A percentile compares a stretch with the other conserved stretches of the same genome.
Conservation (phyloP, 345 rosid species). For the Clausena lansium region DNA sequence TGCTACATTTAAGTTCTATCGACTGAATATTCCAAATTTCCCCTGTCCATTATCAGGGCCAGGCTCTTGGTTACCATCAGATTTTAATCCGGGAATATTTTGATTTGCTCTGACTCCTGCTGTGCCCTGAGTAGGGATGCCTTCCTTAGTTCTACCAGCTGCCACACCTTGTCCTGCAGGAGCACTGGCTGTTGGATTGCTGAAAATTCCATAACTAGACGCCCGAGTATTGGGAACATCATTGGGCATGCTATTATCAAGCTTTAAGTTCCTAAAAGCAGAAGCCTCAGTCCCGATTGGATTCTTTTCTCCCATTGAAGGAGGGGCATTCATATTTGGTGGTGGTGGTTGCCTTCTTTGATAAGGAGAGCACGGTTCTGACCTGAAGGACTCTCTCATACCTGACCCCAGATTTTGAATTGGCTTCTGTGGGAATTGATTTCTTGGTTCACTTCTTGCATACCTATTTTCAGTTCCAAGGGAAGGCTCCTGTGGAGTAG, state of each 20-base stretch:
- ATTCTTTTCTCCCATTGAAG: constrained; percentile 18
- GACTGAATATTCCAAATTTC: constrained; percentile 33
- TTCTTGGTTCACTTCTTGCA: constrained; percentile 41
- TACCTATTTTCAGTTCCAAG: constrained; percentile 42
- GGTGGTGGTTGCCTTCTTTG: constrained; percentile 27
- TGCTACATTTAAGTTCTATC: constrained; percentile 10
- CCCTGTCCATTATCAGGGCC: constrained; percentile 14
- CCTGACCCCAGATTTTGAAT: constrained; percentile 19
- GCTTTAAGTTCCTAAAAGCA: constrained; percentile 11
- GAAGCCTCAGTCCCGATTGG: constrained; percentile 20
- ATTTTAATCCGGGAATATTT: constrained; percentile 6
- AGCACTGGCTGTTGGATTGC: constrained; percentile 30
- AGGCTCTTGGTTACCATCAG: constrained; percentile 10
- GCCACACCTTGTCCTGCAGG: constrained; percentile 21
- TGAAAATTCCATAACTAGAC: constrained; percentile 60
- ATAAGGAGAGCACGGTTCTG: constrained; percentile 24
- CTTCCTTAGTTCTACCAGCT: constrained; percentile 7
- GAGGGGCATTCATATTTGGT: constrained; percentile 15
- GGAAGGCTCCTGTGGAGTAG: constrained; percentile 16
- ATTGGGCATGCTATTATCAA: constrained; percentile 25
- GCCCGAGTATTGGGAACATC: constrained; percentile 17
- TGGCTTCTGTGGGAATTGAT: constrained; percentile 23
- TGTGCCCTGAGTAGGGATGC: constrained; percentile 2
- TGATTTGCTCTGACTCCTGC: constrained; percentile 12
- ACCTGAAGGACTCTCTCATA: constrained; percentile 21